Conservation (phyloP, 78 protist species). For the Pirum gemmata region DNA sequence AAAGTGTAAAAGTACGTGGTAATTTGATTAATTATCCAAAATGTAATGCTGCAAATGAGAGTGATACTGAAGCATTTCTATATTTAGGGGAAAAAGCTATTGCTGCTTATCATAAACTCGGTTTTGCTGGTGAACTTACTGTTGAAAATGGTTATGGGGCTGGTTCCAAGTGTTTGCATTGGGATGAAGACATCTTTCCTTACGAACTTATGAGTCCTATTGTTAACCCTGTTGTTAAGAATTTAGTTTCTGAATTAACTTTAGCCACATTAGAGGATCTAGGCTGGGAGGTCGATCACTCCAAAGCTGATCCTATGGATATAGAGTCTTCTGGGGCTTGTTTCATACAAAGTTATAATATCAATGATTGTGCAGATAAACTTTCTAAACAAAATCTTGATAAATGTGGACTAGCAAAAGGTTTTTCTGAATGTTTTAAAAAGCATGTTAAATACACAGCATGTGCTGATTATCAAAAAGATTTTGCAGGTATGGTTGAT, state of each 20-base stretch:
- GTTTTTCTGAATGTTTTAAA: too few species aligned
- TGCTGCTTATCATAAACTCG: not conserved
- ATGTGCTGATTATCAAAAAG: too few species aligned
- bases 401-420: too few species aligned
- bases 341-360: not conserved
- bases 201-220: not conserved
- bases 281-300: not conserved
- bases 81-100: not conserved
- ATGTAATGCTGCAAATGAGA: not conserved
- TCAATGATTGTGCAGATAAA: too few species aligned
- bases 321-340: not conserved
- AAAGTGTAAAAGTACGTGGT: not conserved
- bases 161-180: not conserved
- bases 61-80: not conserved
- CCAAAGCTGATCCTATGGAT: not conserved
- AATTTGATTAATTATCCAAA: not conserved
- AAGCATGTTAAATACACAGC: too few species aligned
- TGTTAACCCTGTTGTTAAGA: not conserved
- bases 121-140: not conserved
- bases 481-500: too few species aligned
- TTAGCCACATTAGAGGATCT: not conserved
- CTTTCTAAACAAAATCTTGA: too few species aligned
- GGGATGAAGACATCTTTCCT: not conserved
- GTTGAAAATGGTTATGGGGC: not conserved
- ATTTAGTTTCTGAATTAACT: not conserved